phyloP scores from a whole-genome alignment of 2,329 filamentous ascomycete genomes.

The Aspergillus tamarii region DNA sequence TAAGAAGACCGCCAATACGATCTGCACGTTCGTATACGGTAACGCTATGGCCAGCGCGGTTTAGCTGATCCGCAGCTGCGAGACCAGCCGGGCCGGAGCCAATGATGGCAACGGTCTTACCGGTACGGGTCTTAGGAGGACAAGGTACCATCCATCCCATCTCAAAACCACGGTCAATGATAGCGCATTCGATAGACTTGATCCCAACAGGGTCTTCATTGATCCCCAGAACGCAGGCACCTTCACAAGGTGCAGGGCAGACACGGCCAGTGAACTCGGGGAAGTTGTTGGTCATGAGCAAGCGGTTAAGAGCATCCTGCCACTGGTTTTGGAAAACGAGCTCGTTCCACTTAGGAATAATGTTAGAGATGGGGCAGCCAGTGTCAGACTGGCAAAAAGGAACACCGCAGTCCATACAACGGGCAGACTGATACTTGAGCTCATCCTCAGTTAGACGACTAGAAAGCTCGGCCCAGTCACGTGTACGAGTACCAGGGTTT shows the following conservation, averaged over 20 bases:
- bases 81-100: slow-evolving; percentile 92
- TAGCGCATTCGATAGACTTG: slow-evolving; percentile 97
- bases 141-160: slow-evolving; percentile 96
- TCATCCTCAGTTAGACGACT: slow-evolving; percentile 88
- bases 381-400: slow-evolving; percentile 97
- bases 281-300: slow-evolving; percentile 98
- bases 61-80: slow-evolving; percentile 88
- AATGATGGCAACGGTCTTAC: slow-evolving; percentile 86
- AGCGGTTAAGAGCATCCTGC: slow-evolving; percentile 86
- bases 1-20: slow-evolving; percentile 85
- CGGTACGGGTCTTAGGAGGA: slow-evolving; percentile 77
- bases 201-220: slow-evolving; percentile 97
- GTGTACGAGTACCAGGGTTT: slow-evolving; percentile 76
- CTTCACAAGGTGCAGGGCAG: slow-evolving; percentile 94
- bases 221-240: slow-evolving; percentile 93
- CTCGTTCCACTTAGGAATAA: slow-evolving; percentile 97
- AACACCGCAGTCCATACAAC: slow-evolving; percentile 98
- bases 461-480: slow-evolving; percentile 92
- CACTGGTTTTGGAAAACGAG: slow-evolving; percentile 76
- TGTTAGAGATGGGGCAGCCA: slow-evolving; percentile 94
- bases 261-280: slow-evolving; percentile 97
- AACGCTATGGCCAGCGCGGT: slow-evolving; percentile 84
- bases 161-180: slow-evolving; percentile 96
- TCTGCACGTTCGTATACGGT: slow-evolving; percentile 94
- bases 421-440: slow-evolving; percentile 93